Percentiles rank a stretch among this genome's conserved stretches.
phyloP scores from a whole-genome alignment of 352 stramenopile species.

The Phytophthora citrophthora region DNA sequence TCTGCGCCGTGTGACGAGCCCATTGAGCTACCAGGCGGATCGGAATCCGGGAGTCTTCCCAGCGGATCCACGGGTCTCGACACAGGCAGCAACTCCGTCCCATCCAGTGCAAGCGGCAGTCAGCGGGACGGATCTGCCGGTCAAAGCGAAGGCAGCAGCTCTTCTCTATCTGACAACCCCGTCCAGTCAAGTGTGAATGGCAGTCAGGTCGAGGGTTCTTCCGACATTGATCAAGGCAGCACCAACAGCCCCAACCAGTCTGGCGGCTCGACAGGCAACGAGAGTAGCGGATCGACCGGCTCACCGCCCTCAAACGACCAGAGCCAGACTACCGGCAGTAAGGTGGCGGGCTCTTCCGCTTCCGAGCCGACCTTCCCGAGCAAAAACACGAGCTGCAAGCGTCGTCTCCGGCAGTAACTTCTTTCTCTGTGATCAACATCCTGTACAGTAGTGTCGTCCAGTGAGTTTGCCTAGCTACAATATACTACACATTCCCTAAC shows the following conservation, averaged over 20 bases:
- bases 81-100: constrained; percentile 1
- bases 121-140: constrained; percentile 1
- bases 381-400: constrained; percentile 26
- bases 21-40: constrained; percentile 7
- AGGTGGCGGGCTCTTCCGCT: constrained; percentile 17
- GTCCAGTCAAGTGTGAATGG: constrained; percentile 4
- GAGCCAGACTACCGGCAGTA: constrained; percentile 14
- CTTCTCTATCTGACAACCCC: not conserved
- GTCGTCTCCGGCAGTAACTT: constrained; percentile 25
- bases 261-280: constrained; percentile 10
- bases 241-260: constrained; percentile 16
- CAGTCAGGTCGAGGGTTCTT: constrained; percentile 12
- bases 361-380: constrained; percentile 11
- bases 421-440: not conserved
- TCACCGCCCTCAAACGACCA: constrained; percentile 3
- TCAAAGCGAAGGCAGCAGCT: constrained; percentile 2
- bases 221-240: constrained; percentile 13
- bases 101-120: constrained; percentile 15
- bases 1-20: constrained; percentile 10
- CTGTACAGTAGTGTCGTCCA: too few species aligned
- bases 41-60: not conserved
- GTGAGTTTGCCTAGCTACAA: too few species aligned
- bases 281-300: not conserved
- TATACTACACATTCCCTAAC: too few species aligned
- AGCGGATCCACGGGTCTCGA: not conserved